Evolutionary conservation across 768 basidiomycete genomes (phyloP).

Genomic region (Mycena galopus): DNA sequence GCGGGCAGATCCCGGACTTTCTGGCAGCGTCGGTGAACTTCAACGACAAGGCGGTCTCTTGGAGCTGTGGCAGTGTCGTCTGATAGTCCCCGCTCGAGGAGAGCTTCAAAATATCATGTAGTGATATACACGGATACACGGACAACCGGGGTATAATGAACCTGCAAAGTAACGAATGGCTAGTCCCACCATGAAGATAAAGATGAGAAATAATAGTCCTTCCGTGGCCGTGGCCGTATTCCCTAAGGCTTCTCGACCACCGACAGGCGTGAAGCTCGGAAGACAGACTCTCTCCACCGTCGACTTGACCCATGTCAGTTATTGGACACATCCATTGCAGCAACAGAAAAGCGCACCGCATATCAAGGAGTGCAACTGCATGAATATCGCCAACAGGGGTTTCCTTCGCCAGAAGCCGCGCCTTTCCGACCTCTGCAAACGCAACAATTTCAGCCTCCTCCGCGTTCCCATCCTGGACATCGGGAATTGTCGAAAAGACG

Average conservation of each 20-base stretch:
- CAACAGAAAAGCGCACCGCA: constrained; percentile 3
- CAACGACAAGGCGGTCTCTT: neutral
- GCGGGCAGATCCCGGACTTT: constrained; percentile 1
- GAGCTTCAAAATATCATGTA: too few species aligned
- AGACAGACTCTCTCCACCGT: neutral
- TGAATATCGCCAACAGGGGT: constrained; percentile 5
- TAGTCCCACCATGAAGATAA: too few species aligned
- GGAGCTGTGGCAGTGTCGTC: neutral
- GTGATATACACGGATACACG: too few species aligned
- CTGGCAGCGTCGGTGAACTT: neutral
- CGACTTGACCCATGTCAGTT: neutral
- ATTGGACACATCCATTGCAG: neutral
- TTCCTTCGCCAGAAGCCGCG: neutral
- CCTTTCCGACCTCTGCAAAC: constrained; percentile 15
- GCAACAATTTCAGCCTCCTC: constrained; percentile 24
- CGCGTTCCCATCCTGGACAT: constrained; percentile 19
- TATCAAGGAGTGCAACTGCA: constrained; percentile 8
- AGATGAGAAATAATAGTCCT: too few species aligned
- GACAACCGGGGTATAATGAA: too few species aligned
- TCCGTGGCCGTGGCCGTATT: too few species aligned
- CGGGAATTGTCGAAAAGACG: constrained; percentile 16
- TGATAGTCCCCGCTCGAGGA: too few species aligned
- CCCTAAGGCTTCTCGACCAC: too few species aligned
- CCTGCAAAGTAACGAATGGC: too few species aligned
- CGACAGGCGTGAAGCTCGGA: neutral